A percentile compares a stretch with the other conserved stretches of the same genome.
These are phyloP conservation scores for Petrea volubilis DNA, from an alignment of 257 asterid genomes.

Conservation along the genomic window DNA sequence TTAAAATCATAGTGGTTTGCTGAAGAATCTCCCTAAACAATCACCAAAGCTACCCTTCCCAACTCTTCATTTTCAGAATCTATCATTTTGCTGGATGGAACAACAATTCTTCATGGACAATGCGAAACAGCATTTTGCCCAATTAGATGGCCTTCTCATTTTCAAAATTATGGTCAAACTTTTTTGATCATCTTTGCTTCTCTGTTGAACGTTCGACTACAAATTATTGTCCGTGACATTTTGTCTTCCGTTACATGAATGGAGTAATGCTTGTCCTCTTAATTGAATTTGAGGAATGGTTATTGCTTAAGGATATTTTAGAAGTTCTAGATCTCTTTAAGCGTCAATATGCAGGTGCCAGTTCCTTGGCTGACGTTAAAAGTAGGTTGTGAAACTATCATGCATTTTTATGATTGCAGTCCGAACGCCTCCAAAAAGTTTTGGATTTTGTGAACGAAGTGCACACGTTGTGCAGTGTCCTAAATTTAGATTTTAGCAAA, in stretches of 20 bases:
- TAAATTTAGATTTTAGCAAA: constrained; percentile 76
- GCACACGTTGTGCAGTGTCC: constrained; percentile 76
- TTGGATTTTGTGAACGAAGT: constrained; percentile 81
- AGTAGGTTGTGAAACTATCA: constrained; percentile 4
- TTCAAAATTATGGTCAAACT: background rate
- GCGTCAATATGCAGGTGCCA: background rate
- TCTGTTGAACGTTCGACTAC: background rate
- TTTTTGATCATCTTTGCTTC: background rate
- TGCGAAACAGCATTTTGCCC: background rate
- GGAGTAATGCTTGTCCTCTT: background rate
- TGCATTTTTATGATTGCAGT: constrained; percentile 47
- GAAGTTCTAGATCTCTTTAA: constrained; percentile 5
- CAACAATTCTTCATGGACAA: background rate
- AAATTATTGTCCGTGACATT: background rate
- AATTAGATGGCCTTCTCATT: background rate
- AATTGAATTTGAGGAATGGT: background rate
- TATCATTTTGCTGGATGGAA: background rate
- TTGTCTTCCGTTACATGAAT: background rate
- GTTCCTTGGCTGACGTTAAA: constrained; percentile 2
- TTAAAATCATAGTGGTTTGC: background rate
- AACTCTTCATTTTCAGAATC: background rate
- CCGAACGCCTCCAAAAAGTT: constrained; percentile 80
- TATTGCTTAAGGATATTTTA: background rate
- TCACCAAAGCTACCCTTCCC: background rate
- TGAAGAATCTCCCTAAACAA: background rate